A percentile compares a stretch with the other conserved stretches of the same genome.
Evolutionary conservation across 805 yeast genomes (phyloP).

Genomic region (Kodamaea leandrae): DNA sequence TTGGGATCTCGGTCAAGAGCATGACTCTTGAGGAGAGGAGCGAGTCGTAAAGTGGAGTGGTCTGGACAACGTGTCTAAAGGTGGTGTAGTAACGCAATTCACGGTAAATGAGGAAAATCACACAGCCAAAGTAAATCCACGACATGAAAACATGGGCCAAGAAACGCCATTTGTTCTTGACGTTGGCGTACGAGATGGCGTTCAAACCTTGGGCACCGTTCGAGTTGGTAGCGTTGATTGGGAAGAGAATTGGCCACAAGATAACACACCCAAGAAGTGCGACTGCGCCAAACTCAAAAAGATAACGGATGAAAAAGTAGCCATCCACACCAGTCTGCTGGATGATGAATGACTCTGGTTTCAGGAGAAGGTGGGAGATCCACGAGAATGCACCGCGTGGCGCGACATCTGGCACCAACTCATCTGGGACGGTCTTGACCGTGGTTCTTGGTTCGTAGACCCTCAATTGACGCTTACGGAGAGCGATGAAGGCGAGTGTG

Average conservation of each 20-base stretch:
- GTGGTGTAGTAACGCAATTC: slow-evolving; percentile 70
- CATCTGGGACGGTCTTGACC: slow-evolving; percentile 47
- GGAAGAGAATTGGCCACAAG: slow-evolving; percentile 66
- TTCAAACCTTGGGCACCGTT: slow-evolving; percentile 56
- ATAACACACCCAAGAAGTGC: slow-evolving; percentile 54
- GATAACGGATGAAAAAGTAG: slow-evolving; percentile 66
- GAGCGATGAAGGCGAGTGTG: slow-evolving; percentile 33
- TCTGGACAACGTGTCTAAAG: slow-evolving; percentile 69
- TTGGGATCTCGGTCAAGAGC: slow-evolving; percentile 66
- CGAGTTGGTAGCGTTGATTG: slow-evolving; percentile 74
- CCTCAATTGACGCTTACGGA: slow-evolving; percentile 44
- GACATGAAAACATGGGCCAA: slow-evolving; percentile 76
- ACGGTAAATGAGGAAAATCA: slow-evolving; percentile 65
- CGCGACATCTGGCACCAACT: slow-evolving; percentile 41
- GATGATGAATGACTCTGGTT: slow-evolving; percentile 60
- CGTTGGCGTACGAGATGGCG: slow-evolving; percentile 61
- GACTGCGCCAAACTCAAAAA: slow-evolving; percentile 52
- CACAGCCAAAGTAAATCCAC: slow-evolving; percentile 69
- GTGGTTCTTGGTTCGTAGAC: slow-evolving; percentile 53
- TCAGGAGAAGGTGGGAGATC: slow-evolving; percentile 48
- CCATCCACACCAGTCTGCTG: slow-evolving; percentile 78
- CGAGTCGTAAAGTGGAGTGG: slow-evolving; percentile 71
- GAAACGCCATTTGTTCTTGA: slow-evolving; percentile 57
- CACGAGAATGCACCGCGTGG: slow-evolving; percentile 52
- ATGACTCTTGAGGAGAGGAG: slow-evolving; percentile 69